Evolutionary conservation across 768 basidiomycete species (phyloP).

Genomic region (Russula sp.): DNA sequence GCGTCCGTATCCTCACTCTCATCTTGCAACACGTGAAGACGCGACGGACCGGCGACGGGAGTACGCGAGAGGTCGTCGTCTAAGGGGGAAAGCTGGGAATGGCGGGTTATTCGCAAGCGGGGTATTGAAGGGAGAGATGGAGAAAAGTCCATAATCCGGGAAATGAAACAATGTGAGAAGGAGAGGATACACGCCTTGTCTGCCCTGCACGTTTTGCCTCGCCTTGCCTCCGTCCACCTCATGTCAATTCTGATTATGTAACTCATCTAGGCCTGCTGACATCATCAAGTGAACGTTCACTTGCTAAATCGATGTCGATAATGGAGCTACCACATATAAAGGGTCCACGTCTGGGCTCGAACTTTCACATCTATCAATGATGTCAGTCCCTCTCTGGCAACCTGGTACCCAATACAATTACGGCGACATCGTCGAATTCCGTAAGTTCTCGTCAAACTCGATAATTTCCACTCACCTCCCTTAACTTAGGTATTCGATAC

Average conservation of each 20-base stretch:
- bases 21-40: slow-evolving; percentile 20
- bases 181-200: slow-evolving; percentile 6
- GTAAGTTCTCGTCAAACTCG: slow-evolving; percentile 36
- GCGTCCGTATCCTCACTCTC: slow-evolving; percentile 28
- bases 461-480: neutral
- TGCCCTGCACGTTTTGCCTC: slow-evolving; percentile 9
- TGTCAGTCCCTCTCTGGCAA: slow-evolving; percentile 51
- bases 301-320: too few relatives aligned
- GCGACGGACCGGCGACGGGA: slow-evolving; percentile 29
- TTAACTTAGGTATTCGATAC: slow-evolving; percentile 51
- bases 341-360: neutral
- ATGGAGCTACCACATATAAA: too few relatives aligned
- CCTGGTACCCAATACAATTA: slow-evolving; percentile 58
- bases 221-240: neutral
- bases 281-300: neutral
- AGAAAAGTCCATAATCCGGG: slow-evolving; percentile 19
- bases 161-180: slow-evolving; percentile 14
- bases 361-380: slow-evolving; percentile 32
- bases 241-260: slow-evolving; percentile 10
- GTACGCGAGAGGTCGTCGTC: slow-evolving; percentile 24
- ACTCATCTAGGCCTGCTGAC: neutral
- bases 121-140: slow-evolving; percentile 17
- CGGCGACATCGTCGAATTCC: slow-evolving; percentile 53
- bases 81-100: slow-evolving; percentile 10
- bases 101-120: slow-evolving; percentile 24